Conservation (phyloP, 75 land plant species). For the Larix kaempferi region DNA sequence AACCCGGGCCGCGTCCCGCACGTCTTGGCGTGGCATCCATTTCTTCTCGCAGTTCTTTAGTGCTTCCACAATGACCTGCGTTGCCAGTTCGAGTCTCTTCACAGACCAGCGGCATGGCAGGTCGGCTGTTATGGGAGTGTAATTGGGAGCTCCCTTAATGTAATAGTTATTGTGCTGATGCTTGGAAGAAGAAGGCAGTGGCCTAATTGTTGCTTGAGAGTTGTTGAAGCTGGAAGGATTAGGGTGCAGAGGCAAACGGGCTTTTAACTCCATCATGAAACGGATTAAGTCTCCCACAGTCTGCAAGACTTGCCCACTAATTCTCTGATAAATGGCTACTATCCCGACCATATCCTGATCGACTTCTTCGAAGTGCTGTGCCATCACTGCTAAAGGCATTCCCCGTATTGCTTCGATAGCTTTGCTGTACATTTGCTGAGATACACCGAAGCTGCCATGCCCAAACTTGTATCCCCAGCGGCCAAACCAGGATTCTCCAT, state of each 20-base stretch:
- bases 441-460: conserved; percentile 73
- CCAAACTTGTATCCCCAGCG: conserved; percentile 83
- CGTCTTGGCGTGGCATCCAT: conserved; percentile 78
- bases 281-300: conserved; percentile 73
- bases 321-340: conserved; percentile 33
- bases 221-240: not conserved
- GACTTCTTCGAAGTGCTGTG: conserved; percentile 22
- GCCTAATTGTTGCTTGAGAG: not conserved
- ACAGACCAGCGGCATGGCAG: conserved; percentile 70
- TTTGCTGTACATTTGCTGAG: conserved; percentile 37
- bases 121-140: not conserved
- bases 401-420: conserved; percentile 53
- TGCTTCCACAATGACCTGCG: conserved; percentile 75
- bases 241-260: conserved; percentile 27
- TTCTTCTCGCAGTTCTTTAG: conserved; percentile 35
- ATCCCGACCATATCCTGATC: conserved; percentile 32
- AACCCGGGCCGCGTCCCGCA: conserved; percentile 72
- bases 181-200: conserved; percentile 1
- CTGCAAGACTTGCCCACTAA: conserved; percentile 30
- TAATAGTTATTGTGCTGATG: conserved; percentile 8
- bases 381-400: conserved; percentile 39
- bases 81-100: conserved; percentile 62
- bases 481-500: conserved; percentile 86
- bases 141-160: not conserved
- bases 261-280: conserved; percentile 68